Evolutionary conservation across 2,329 filamentous ascomycete genomes (phyloP).

Genomic region (Apiospora kogelbergensis): DNA sequence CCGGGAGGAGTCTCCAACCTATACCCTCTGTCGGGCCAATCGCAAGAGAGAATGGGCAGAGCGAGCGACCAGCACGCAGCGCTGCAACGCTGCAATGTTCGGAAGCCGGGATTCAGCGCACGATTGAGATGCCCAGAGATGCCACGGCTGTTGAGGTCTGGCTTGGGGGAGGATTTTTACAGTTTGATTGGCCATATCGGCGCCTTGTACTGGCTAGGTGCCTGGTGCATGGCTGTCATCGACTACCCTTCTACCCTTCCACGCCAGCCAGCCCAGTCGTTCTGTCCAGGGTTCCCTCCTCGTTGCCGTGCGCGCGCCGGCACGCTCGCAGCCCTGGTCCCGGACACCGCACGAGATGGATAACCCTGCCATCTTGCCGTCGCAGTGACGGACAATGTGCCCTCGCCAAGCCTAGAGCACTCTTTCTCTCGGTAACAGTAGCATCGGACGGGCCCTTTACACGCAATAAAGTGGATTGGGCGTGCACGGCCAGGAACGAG

Average conservation of each 20-base stretch:
- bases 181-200: conserved; percentile 1
- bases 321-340: background rate
- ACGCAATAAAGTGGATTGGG: background rate
- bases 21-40: background rate
- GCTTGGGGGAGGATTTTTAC: background rate
- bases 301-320: background rate
- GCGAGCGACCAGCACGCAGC: background rate
- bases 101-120: background rate
- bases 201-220: no score
- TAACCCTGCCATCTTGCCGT: background rate
- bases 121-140: background rate
- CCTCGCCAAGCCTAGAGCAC: background rate
- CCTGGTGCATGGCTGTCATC: background rate
- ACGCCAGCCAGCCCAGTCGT: background rate
- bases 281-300: background rate
- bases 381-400: background rate
- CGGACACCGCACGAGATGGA: background rate
- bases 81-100: background rate
- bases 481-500: background rate
- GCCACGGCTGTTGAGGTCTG: background rate
- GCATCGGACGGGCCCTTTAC: conserved; percentile 5
- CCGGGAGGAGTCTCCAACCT: background rate
- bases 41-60: background rate
- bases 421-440: background rate
- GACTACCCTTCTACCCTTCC: background rate